Evolutionary conservation across 83 land plant species (phyloP).

Genomic region (Picea abies): DNA sequence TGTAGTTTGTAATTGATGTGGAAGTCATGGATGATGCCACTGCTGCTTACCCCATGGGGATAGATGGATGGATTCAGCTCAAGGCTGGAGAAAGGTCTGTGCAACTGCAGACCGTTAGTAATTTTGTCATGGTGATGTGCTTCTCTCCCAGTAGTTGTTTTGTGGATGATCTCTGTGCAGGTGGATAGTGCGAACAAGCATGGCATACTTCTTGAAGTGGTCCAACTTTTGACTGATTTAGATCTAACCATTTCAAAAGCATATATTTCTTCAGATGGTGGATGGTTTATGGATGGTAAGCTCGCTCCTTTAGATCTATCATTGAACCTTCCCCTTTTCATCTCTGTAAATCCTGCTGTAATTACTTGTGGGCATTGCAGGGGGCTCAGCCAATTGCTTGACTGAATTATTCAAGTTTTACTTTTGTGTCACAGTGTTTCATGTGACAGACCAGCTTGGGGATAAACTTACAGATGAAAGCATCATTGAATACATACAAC

Average conservation of each 20-base stretch:
- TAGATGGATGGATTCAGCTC: background rate
- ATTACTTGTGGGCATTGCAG: background rate
- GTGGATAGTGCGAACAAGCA: conserved; percentile 80
- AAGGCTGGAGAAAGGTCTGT: background rate
- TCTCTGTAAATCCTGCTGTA: background rate
- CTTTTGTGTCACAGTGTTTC: conserved; percentile 14
- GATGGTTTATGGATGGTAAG: conserved; percentile 95
- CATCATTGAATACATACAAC: conserved; percentile 20
- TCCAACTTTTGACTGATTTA: conserved; percentile 84
- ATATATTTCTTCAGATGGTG: conserved; percentile 86
- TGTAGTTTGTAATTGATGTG: background rate
- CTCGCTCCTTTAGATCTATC: background rate
- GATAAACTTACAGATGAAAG: conserved; percentile 21
- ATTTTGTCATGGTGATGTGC: background rate
- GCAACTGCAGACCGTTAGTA: background rate
- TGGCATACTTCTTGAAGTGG: conserved; percentile 87
- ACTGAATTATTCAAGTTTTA: background rate
- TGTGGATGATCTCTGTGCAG: conserved; percentile 35
- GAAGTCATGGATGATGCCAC: background rate
- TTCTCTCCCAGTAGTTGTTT: background rate
- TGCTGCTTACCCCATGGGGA: background rate
- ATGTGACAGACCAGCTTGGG: conserved; percentile 25
- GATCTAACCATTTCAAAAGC: conserved; percentile 83
- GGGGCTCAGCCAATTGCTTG: background rate
- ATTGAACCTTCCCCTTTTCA: background rate